These are phyloP conservation scores for Sonneratia caseolaris DNA, from an alignment of 345 rosid species.

Conservation along the genomic window DNA sequence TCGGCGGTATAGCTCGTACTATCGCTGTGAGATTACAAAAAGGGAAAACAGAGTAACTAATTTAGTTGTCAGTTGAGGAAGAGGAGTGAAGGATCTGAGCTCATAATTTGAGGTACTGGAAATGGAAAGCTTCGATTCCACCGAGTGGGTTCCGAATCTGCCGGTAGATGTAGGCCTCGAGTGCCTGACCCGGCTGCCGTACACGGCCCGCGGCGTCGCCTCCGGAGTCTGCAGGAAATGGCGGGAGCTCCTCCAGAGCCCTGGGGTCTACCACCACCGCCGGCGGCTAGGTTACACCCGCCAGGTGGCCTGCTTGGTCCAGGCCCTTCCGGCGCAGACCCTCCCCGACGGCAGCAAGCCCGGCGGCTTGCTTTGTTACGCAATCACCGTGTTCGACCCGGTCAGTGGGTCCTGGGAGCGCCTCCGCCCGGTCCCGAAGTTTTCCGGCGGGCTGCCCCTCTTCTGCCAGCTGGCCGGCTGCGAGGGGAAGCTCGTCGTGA, in stretches of 20 bases:
- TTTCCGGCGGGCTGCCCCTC: conserved; percentile 50
- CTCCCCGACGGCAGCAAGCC: conserved; percentile 14
- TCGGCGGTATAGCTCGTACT: background rate
- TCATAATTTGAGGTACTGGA: background rate
- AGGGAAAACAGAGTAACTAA: background rate
- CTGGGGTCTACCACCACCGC: conserved; percentile 34
- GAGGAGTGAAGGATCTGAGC: background rate
- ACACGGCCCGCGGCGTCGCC: conserved; percentile 32
- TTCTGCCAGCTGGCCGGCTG: conserved; percentile 47
- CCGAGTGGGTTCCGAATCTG: conserved; percentile 37
- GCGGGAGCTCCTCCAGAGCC: conserved; percentile 39
- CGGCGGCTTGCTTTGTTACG: conserved; percentile 22
- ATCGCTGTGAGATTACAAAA: background rate
- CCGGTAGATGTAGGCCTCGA: conserved; percentile 50
- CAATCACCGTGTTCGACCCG: conserved; percentile 34
- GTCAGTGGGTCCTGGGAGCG: conserved; percentile 29
- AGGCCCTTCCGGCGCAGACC: conserved; percentile 14
- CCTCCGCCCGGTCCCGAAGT: conserved; percentile 28
- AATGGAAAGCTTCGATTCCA: conserved; percentile 17
- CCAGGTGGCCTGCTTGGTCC: conserved; percentile 47
- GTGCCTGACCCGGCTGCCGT: conserved; percentile 47
- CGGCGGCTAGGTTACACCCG: conserved; percentile 30
- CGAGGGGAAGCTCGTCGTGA: conserved; percentile 48
- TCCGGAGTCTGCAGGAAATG: conserved; percentile 43
- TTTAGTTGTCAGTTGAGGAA: background rate